Evolutionary conservation across 306 rosid species (phyloP), one percentile per base, ranked within the genome.

Genomic region (Crotalaria pallida): DNA sequence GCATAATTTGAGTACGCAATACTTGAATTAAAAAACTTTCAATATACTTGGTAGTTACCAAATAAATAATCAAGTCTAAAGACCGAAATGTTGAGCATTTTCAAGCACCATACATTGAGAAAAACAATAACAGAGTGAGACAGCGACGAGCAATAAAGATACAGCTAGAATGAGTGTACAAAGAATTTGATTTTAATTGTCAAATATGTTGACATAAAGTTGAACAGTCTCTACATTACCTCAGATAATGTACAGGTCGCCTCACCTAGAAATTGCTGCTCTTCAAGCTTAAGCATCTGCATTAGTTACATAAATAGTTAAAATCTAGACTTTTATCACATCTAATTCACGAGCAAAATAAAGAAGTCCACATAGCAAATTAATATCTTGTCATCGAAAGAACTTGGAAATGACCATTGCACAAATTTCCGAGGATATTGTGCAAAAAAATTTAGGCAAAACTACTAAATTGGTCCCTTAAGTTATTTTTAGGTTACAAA

Each of bases 231-330:
- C 61, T 72, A 67, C 61, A 79, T 73, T 83, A 95, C 99, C 99
- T 95, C 78, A 77, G 97, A 89, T 80, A 95, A 71, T 49, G 78
- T 80, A 83, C 97, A 91, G 62, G 88, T 83, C 50, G 96, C 99
- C 80, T 91, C 97, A 50, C 99, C 99, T 62, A 95, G 97, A 87
- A 83, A 86, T 75, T 91, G 90, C 63, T 95, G 99, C 84, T 95
- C 99, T 50, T 91, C 99, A 57, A 95, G 90, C 89, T 76, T 91
- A 79, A 95, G 91, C 85, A 82, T 89, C 99, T 95, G 91, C 91
- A 77, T 57, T 72, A 76, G 71, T 75, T 72, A 80, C 48, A 55
- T 80, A 58, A 64, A 73, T 40, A 21, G 33, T 79, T 71, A 71
- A 10, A 40, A 71, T 22, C 60, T 71, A 48, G 33, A 78, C 71